A percentile compares a stretch with the other conserved stretches of the same genome.
These are phyloP conservation scores for Hypericum perforatum DNA, from an alignment of 345 rosid species.

Conservation along the genomic window DNA sequence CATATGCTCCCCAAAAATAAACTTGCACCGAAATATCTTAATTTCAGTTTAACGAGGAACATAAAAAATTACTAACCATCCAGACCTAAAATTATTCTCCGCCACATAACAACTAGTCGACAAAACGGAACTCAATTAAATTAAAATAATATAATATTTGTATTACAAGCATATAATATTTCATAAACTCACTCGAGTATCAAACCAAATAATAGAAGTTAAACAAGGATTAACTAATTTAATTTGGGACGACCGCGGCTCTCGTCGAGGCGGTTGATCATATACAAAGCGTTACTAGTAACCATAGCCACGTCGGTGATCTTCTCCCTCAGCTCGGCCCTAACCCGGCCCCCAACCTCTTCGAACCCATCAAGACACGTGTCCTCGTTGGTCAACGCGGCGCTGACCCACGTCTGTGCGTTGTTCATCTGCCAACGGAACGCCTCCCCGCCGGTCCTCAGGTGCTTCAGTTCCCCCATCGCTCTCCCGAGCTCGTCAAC, in stretches of 20 bases:
- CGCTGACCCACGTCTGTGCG: conserved; percentile 81
- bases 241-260: conserved; percentile 19
- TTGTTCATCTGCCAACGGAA: conserved; percentile 60
- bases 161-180: no score
- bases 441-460: conserved; percentile 30
- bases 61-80: no score
- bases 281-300: conserved; percentile 78
- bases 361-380: conserved; percentile 85
- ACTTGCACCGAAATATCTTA: no score
- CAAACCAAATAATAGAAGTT: no score
- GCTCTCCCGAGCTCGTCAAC: conserved; percentile 55
- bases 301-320: conserved; percentile 51
- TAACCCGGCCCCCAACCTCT: conserved; percentile 28
- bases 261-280: conserved; percentile 55
- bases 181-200: no score
- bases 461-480: conserved; percentile 45
- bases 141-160: no score
- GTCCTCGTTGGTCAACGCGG: conserved; percentile 75
- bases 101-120: no score
- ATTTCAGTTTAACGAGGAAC: no score
- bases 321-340: conserved; percentile 37
- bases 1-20: no score
- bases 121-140: no score
- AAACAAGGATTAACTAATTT: neutral
- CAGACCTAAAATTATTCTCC: no score